Evolutionary conservation across 1,139 yeast genomes (phyloP).

Genomic region (Saccharomyces hybrid): DNA sequence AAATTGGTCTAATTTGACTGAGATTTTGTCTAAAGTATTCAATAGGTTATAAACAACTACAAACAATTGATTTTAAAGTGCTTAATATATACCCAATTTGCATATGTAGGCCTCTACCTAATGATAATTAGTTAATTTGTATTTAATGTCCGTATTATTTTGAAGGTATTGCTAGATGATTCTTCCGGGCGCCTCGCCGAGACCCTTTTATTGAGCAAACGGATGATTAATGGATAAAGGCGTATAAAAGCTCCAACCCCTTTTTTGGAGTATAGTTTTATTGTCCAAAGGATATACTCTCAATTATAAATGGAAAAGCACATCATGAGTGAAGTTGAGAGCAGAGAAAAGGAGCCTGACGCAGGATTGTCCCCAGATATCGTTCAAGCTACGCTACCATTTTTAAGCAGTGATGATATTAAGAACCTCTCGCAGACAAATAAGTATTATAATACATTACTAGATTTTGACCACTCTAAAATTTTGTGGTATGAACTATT

Average conservation of each 20-base stretch:
- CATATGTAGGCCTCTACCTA: background rate
- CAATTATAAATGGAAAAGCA: background rate
- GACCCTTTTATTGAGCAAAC: background rate
- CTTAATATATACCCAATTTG: background rate
- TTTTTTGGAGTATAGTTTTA: background rate
- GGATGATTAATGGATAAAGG: background rate
- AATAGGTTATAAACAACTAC: conserved; percentile 31
- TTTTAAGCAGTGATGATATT: conserved; percentile 41
- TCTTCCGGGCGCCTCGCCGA: background rate
- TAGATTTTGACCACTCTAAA: conserved; percentile 34
- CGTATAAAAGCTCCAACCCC: conserved; percentile 1
- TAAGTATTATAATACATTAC: conserved; percentile 27
- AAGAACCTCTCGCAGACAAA: conserved; percentile 42
- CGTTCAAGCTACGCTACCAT: conserved; percentile 26
- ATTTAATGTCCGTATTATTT: background rate
- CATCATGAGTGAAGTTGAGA: background rate
- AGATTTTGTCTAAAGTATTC: conserved; percentile 52
- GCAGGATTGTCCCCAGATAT: conserved; percentile 27
- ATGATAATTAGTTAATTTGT: background rate
- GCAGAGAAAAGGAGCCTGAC: conserved; percentile 1
- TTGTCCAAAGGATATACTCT: background rate
- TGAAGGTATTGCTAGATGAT: background rate
- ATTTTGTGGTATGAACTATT: conserved; percentile 43
- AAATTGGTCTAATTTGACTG: conserved; percentile 68
- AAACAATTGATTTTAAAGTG: background rate